These are phyloP conservation scores for Calonectria hongkongensis DNA, from an alignment of 2,329 filamentous ascomycete genomes.

Conservation along the genomic window DNA sequence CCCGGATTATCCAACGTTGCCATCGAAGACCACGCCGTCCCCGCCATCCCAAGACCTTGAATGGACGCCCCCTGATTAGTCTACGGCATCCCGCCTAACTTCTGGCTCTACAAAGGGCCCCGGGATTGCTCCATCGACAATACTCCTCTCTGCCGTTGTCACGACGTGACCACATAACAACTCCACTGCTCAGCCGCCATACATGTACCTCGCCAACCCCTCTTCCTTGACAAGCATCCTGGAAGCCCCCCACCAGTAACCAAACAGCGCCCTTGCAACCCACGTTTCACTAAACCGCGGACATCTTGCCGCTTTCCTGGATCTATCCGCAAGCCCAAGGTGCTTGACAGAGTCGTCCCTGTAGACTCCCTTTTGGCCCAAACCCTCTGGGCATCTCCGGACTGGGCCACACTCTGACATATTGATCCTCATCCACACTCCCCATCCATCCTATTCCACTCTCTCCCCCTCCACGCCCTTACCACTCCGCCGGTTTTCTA, in stretches of 20 bases:
- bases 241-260: constrained; percentile 46
- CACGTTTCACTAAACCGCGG: constrained; percentile 45
- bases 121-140: constrained; percentile 49
- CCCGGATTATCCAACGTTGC: constrained; percentile 41
- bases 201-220: constrained; percentile 49
- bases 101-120: constrained; percentile 47
- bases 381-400: constrained; percentile 33
- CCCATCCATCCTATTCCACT: constrained; percentile 27
- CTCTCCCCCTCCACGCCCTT: constrained; percentile 39
- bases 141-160: constrained; percentile 47
- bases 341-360: constrained; percentile 38
- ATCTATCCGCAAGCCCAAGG: constrained; percentile 43
- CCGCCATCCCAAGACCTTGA: constrained; percentile 43
- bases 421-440: constrained; percentile 30
- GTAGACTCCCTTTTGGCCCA: constrained; percentile 27
- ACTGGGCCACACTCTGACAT: constrained; percentile 33
- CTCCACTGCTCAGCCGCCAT: constrained; percentile 49
- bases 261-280: constrained; percentile 48
- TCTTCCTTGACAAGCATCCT: constrained; percentile 49
- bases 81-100: constrained; percentile 45
- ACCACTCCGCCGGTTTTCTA: constrained; percentile 45
- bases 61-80: constrained; percentile 47
- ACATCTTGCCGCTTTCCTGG: constrained; percentile 45
- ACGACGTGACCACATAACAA: constrained; percentile 42
- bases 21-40: constrained; percentile 43